Base-by-base conservation (phyloP, 2,329 filamentous ascomycete genomes). In the Ceratocystis huliohia region DNA sequence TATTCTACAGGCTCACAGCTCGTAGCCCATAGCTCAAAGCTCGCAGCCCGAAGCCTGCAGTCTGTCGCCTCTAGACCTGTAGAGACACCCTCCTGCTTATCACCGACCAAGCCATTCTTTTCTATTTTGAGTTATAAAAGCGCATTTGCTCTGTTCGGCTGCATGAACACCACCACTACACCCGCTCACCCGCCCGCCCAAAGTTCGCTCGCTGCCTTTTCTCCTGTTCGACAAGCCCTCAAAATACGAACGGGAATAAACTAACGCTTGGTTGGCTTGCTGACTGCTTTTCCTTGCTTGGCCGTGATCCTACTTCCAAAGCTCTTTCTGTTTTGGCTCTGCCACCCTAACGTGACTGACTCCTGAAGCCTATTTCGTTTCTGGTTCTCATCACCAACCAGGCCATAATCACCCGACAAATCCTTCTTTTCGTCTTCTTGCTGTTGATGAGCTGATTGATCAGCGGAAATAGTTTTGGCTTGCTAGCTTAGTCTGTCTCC, bases 111-210 rank as follows among this genome's bases (percentile, higher is more conserved):
- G 53, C 28, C 53, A 30, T 17, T 28, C 7, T 30, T n/a, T 17
- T 25, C 53, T 57, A 57, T 30, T 57, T 57, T 22, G 28, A 25
- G 53, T 5, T 30, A 33, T 7, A n/a, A 53, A 57, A 33, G 53
- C 15, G 22, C 28, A 30, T 28, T 30, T 25, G 25, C 50, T 25
- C 50, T 22, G 13, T 56, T 30, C 5, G 15, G 53, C 53, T 57
- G 53, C 53, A 57, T 57, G 53, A 57, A 57, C 53, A 28, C 53
- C 53, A 41, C 37, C 37, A 41, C 37, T 41, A 41, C 37, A 41
- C 33, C 3, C 33, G 22, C 53, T 2, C 22, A 20, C 3, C 25
- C n/a, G 48, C 48, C 20, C 48, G 22, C 53, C 13, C 22, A 20
- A 30, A 15, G 25, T 57, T n/a, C 22, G 37, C 37, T 15, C 37